Percentiles rank a stretch among this genome's conserved stretches.
Conservation (phyloP, 805 yeast genomes). For the Trichomonascus vanleenenianus region DNA sequence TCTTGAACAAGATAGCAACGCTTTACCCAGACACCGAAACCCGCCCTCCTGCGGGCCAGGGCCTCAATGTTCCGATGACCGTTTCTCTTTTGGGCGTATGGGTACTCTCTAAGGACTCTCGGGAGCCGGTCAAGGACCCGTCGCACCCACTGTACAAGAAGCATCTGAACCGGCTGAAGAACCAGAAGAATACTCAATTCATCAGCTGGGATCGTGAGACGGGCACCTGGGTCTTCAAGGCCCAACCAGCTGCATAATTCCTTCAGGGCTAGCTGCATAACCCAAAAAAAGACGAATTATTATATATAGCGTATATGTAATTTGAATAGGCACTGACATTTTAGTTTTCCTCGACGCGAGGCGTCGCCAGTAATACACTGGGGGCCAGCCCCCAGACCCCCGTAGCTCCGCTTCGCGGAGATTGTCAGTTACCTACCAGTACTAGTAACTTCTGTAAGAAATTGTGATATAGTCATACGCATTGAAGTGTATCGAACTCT, state of each 20-base stretch:
- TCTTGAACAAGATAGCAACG: slow-evolving; percentile 48
- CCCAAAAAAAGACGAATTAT: background rate
- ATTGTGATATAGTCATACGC: too few relatives aligned
- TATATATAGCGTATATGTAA: background rate
- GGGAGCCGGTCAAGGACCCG: slow-evolving; percentile 68
- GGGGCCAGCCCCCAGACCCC: too few relatives aligned
- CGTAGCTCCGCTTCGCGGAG: too few relatives aligned
- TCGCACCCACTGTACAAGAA: slow-evolving; percentile 60
- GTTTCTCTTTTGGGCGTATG: slow-evolving; percentile 73
- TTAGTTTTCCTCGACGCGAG: too few relatives aligned
- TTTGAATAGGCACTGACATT: background rate
- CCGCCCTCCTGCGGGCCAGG: slow-evolving; percentile 69
- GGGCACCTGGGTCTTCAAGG: slow-evolving; percentile 35
- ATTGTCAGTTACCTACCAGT: too few relatives aligned
- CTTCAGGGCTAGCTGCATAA: too few relatives aligned
- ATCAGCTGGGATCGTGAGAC: slow-evolving; percentile 67
- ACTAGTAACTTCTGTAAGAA: too few relatives aligned
- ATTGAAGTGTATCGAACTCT: too few relatives aligned
- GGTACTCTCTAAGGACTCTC: slow-evolving; percentile 67
- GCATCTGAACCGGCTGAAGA: slow-evolving; percentile 62
- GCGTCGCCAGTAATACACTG: too few relatives aligned
- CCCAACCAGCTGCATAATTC: slow-evolving; percentile 10
- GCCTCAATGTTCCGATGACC: slow-evolving; percentile 68
- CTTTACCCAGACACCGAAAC: slow-evolving; percentile 64
- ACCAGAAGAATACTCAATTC: slow-evolving; percentile 53